Conservation (phyloP, 306 rosid species). For the Dicorynia guianensis region DNA sequence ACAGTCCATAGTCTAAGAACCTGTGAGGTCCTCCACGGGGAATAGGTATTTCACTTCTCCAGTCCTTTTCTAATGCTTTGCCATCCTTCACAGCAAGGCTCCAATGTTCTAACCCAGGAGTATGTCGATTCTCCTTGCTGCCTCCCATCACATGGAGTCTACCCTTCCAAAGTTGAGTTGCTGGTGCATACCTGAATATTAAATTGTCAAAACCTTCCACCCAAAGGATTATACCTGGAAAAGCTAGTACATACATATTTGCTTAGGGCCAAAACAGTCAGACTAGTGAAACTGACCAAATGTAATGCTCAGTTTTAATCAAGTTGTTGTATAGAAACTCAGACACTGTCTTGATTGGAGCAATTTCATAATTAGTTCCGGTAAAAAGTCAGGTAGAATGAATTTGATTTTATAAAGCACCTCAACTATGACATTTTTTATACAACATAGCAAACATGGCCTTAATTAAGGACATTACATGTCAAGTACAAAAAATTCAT, state of each 20-base stretch:
- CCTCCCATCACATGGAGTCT: constrained; percentile 99
- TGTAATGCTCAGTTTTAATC: not conserved
- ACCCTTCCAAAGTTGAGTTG: constrained; percentile 96
- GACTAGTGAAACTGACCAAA: constrained; percentile 9
- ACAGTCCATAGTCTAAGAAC: constrained; percentile 46
- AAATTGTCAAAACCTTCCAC: constrained; percentile 36
- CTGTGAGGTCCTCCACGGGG: constrained; percentile 99
- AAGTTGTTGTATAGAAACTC: not conserved
- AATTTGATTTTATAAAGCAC: not conserved
- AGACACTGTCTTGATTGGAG: not conserved
- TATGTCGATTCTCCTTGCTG: constrained; percentile 94
- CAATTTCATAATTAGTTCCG: not conserved
- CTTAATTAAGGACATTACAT: not conserved
- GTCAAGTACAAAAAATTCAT: too few species aligned
- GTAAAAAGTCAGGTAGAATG: not conserved
- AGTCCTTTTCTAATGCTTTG: constrained; percentile 72
- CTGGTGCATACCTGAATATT: constrained; percentile 87
- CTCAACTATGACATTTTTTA: not conserved
- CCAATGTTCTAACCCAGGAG: constrained; percentile 95
- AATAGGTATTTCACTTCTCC: constrained; percentile 86
- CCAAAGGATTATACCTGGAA: constrained; percentile 24
- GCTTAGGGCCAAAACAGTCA: constrained; percentile 9
- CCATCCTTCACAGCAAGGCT: constrained; percentile 93
- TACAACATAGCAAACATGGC: not conserved
- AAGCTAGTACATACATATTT: constrained; percentile 24